These are phyloP conservation scores for Talaromyces stipitatus DNA, from an alignment of 495 filamentous ascomycete genomes.

Conservation along the genomic window DNA sequence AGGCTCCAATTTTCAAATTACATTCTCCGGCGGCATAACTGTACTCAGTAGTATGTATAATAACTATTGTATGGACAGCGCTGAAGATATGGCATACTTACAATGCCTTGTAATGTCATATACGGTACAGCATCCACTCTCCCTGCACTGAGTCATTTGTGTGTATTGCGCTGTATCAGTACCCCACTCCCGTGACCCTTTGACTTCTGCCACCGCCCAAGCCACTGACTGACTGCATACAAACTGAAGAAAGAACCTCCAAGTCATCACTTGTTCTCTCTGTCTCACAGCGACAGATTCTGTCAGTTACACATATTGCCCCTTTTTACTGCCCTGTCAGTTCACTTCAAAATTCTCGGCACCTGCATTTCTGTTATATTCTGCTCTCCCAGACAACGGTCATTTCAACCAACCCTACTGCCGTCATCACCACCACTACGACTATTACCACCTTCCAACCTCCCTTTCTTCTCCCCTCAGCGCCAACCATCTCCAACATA, in stretches of 20 bases:
- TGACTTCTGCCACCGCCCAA: neutral
- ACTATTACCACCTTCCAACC: neutral
- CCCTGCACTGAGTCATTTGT: neutral
- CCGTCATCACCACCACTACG: neutral
- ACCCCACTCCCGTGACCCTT: neutral
- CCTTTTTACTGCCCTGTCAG: neutral
- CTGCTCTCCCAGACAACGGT: neutral
- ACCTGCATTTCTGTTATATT: neutral
- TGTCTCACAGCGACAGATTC: neutral
- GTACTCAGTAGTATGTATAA: too few species aligned
- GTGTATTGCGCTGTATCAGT: neutral
- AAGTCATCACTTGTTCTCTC: neutral
- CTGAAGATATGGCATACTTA: neutral
- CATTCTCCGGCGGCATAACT: too few species aligned
- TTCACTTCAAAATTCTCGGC: neutral
- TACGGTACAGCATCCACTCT: neutral
- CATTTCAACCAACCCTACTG: neutral
- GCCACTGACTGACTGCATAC: neutral
- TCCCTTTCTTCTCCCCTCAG: constrained; percentile 3
- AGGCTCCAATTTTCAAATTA: too few species aligned
- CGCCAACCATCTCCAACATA: constrained; percentile 1
- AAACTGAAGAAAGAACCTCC: neutral
- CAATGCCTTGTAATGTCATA: neutral
- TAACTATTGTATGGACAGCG: neutral
- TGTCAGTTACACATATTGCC: neutral